phyloP scores from a whole-genome alignment of 2,329 filamentous ascomycete genomes.

The Coleophoma crateriformis region DNA sequence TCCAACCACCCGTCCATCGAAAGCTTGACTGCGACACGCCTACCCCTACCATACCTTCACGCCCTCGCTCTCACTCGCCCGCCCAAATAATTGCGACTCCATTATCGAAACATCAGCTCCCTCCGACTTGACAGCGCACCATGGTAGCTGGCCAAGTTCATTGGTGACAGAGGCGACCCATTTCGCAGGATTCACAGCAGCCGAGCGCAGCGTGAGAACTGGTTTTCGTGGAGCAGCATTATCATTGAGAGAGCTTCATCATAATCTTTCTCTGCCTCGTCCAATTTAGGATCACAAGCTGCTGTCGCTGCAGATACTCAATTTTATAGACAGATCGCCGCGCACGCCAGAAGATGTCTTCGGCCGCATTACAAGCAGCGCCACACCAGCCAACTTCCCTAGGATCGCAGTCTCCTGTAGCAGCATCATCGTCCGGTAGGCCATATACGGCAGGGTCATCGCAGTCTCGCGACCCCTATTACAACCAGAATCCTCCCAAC shows the following conservation, averaged over 20 bases:
- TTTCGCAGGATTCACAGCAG: slow-evolving; percentile 11
- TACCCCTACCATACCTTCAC: not conserved
- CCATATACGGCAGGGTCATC: slow-evolving; percentile 49
- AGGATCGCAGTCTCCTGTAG: slow-evolving; percentile 39
- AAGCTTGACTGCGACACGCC: not conserved
- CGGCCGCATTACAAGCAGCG: slow-evolving; percentile 56
- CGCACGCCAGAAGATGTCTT: slow-evolving; percentile 45
- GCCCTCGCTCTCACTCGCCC: not conserved
- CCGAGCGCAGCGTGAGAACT: slow-evolving; percentile 2
- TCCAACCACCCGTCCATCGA: not conserved
- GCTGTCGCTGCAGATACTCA: not conserved
- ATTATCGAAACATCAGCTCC: not conserved
- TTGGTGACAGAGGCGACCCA: slow-evolving; percentile 30
- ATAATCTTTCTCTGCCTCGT: no score
- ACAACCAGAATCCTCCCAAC: slow-evolving; percentile 29
- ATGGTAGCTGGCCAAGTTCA: slow-evolving; percentile 37
- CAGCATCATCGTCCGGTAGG: slow-evolving; percentile 40
- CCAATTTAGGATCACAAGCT: not conserved
- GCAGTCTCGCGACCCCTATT: slow-evolving; percentile 49
- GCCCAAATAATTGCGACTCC: slow-evolving; percentile 6
- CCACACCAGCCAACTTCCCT: slow-evolving; percentile 46
- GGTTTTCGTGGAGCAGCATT: slow-evolving; percentile 3
- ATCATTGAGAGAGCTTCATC: no score
- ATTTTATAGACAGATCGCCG: not conserved
- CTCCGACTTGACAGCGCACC: slow-evolving; percentile 27